Evolutionary conservation across 2,329 filamentous ascomycete species (phyloP).

Genomic region (Paramyrothecium sp.): DNA sequence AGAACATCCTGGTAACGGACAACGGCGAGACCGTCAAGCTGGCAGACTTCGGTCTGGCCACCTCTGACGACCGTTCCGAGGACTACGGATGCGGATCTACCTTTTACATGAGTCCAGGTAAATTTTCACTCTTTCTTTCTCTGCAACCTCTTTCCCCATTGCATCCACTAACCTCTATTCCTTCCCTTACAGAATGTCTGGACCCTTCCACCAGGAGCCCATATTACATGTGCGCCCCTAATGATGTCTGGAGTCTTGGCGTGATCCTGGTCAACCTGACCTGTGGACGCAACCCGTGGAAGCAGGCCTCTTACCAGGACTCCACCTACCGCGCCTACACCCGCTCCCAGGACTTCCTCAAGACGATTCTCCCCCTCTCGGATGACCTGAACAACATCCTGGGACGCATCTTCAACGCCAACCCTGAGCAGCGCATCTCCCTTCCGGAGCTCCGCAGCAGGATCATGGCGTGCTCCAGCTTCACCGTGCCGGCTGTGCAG

Average conservation of each 20-base stretch:
- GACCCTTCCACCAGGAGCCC: conserved; percentile 72
- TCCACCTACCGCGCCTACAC: conserved; percentile 91
- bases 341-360: conserved; percentile 81
- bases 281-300: conserved; percentile 98
- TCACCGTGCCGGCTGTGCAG: conserved; percentile 54
- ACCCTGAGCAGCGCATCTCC: conserved; percentile 79
- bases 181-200: conserved; percentile 70
- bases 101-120: conserved; percentile 99
- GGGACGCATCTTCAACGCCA: conserved; percentile 80
- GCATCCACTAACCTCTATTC: conserved; percentile 22
- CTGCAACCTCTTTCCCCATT: conserved; percentile 7
- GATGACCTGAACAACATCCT: conserved; percentile 87
- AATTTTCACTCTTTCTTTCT: conserved; percentile 28
- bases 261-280: conserved; percentile 97
- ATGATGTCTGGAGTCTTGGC: conserved; percentile 97
- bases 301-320: conserved; percentile 89
- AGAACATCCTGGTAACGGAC: conserved; percentile 94
- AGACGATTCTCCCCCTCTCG: conserved; percentile 88
- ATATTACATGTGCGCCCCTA: conserved; percentile 88
- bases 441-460: conserved; percentile 75
- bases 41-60: conserved; percentile 95
- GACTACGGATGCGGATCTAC: conserved; percentile 98
- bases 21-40: conserved; percentile 88
- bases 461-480: conserved; percentile 73
- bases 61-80: conserved; percentile 76